Conservation (phyloP, 495 filamentous ascomycete genomes). For the Neurospora sp. region DNA sequence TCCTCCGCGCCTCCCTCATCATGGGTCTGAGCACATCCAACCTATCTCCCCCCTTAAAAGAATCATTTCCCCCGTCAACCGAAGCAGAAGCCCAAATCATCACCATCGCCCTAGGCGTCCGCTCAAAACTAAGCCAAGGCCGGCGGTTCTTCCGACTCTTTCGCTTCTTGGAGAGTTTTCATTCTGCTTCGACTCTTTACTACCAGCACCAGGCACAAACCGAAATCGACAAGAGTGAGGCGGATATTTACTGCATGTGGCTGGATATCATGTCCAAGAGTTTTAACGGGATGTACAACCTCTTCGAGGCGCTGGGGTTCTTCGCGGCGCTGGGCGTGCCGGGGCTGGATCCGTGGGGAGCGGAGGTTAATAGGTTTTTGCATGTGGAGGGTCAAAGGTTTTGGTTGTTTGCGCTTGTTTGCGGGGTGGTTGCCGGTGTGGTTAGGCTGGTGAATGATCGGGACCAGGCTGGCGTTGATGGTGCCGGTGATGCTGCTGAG, state of each 20-base stretch:
- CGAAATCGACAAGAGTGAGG: too few species aligned
- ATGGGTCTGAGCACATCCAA: not conserved
- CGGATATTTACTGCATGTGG: too few species aligned
- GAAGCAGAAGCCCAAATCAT: not conserved
- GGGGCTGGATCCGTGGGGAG: constrained; percentile 27
- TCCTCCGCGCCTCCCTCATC: constrained; percentile 7
- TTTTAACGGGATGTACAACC: constrained; percentile 39
- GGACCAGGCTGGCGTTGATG: not conserved
- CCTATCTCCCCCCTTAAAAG: not conserved
- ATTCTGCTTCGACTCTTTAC: constrained; percentile 30
- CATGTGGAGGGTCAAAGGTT: constrained; percentile 50
- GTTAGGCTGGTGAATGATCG: constrained; percentile 16
- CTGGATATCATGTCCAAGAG: constrained; percentile 28
- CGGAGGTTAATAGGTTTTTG: constrained; percentile 7
- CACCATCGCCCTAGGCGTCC: constrained; percentile 14
- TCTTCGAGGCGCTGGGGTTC: constrained; percentile 35
- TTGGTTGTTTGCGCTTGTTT: constrained; percentile 50
- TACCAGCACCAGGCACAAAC: too few species aligned
- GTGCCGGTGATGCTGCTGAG: not conserved
- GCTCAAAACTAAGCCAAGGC: constrained; percentile 26
- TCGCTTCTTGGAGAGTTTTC: constrained; percentile 51
- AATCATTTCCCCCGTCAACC: constrained; percentile 1
- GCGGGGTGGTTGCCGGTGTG: constrained; percentile 15
- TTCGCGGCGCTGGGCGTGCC: constrained; percentile 36
- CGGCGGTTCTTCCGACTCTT: constrained; percentile 53